phyloP scores from a whole-genome alignment of 345 rosid species.

The Hirschfeldia incana region DNA sequence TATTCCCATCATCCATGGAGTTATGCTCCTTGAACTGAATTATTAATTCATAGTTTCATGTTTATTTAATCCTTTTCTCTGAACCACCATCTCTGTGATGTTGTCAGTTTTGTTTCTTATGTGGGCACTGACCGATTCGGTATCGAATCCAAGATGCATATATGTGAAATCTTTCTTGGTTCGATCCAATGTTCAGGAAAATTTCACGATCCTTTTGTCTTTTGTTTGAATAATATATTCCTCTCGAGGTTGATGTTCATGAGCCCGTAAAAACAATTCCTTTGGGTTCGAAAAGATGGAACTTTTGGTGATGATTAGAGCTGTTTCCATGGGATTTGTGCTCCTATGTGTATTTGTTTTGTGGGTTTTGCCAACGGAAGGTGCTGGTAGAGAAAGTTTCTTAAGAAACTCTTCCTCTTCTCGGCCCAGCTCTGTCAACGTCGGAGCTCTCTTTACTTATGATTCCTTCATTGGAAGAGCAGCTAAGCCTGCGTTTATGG shows the following conservation, averaged over 20 bases:
- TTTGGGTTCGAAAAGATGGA: conserved; percentile 40
- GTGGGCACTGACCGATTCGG: conserved; percentile 2
- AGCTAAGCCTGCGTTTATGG: conserved; percentile 55
- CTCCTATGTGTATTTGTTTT: conserved; percentile 41
- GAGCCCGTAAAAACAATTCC: conserved; percentile 17
- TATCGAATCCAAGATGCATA: conserved; percentile 17
- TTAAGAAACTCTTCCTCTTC: conserved; percentile 40
- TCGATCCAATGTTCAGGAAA: conserved; percentile 6
- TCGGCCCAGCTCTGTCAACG: conserved; percentile 48
- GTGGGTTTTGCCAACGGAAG: conserved; percentile 44
- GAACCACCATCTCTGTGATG: conserved; percentile 7
- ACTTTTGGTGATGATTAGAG: conserved; percentile 30
- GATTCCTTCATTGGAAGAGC: conserved; percentile 82
- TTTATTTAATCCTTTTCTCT: background rate
- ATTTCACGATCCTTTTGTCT: background rate
- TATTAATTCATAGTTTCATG: conserved; percentile 1
- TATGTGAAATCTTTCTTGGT: conserved; percentile 6
- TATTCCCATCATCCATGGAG: conserved; percentile 14
- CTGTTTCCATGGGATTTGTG: conserved; percentile 10
- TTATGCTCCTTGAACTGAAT: conserved; percentile 8
- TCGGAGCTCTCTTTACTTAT: conserved; percentile 75
- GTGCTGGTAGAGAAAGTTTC: conserved; percentile 46
- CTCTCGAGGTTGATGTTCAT: conserved; percentile 16
- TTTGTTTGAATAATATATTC: conserved; percentile 9
- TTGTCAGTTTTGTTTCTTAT: conserved; percentile 25